Evolutionary conservation across 169 alveolate genomes (phyloP).

Genomic region (Eimeria acervulina): DNA sequence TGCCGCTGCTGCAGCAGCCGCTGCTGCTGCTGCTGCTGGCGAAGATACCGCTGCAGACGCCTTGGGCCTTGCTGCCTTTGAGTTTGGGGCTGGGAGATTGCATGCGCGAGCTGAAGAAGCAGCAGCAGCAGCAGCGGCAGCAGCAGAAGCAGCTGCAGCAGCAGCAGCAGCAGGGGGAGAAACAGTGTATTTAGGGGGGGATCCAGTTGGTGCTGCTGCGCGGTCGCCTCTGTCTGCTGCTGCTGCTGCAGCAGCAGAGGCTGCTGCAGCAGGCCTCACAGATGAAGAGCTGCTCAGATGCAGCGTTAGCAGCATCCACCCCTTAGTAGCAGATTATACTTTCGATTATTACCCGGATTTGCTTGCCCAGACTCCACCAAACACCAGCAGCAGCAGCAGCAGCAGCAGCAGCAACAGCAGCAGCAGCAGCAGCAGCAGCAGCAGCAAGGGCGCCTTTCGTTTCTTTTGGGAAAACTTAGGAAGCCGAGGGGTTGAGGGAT

Average conservation of each 20-base stretch:
- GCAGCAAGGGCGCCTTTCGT: conserved; percentile 9
- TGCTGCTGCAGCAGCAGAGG: conserved; percentile 5
- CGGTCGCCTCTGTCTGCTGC: background rate
- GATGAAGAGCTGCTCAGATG: conserved; percentile 21
- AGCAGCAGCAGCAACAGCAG: conserved; percentile 21
- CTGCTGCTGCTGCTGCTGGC: too few relatives aligned
- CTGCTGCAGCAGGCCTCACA: background rate
- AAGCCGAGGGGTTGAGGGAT: background rate
- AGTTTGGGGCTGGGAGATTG: too few relatives aligned
- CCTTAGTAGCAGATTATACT: conserved; percentile 53
- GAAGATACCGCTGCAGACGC: too few relatives aligned
- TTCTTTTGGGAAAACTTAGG: conserved; percentile 23
- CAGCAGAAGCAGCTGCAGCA: background rate
- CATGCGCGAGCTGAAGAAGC: too few relatives aligned
- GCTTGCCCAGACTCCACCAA: conserved; percentile 29
- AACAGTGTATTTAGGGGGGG: background rate
- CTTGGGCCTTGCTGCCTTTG: too few relatives aligned
- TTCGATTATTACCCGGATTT: conserved; percentile 50
- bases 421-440: conserved; percentile 40
- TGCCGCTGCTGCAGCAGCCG: too few relatives aligned
- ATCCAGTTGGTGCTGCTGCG: background rate
- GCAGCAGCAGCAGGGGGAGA: background rate
- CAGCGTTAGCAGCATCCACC: conserved; percentile 36
- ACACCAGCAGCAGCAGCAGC: conserved; percentile 9
- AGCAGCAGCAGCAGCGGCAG: too few relatives aligned